Percentiles rank a stretch among this genome's conserved stretches.
Evolutionary conservation across 495 filamentous ascomycete species (phyloP).

Genomic region (Glarea lozoyensis): DNA sequence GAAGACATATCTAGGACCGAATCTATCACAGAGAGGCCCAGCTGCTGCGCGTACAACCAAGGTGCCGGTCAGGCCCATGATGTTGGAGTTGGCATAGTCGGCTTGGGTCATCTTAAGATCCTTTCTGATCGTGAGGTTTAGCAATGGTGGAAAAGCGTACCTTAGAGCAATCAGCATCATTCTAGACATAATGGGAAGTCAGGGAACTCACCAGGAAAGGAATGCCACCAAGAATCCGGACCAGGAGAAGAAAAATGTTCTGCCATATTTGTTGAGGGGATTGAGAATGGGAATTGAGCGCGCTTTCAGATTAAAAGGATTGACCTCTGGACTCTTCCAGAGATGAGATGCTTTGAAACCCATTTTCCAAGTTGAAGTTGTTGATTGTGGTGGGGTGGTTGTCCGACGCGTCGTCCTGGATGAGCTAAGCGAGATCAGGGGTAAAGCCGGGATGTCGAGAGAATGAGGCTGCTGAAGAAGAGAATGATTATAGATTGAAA

Average conservation of each 20-base stretch:
- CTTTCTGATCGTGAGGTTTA: conserved; percentile 57
- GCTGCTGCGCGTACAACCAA: conserved; percentile 73
- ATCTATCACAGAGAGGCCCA: conserved; percentile 77
- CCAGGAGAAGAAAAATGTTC: conserved; percentile 91
- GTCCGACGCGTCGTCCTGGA: too few relatives aligned
- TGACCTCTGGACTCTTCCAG: conserved; percentile 51
- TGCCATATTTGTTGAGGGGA: conserved; percentile 68
- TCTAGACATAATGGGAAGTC: not conserved
- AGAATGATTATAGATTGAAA: too few relatives aligned
- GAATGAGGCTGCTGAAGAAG: too few relatives aligned
- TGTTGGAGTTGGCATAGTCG: conserved; percentile 88
- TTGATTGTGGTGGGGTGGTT: not conserved
- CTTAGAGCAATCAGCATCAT: conserved; percentile 3
- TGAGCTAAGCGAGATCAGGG: conserved; percentile 1
- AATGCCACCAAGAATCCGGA: conserved; percentile 92
- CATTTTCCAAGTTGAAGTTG: conserved; percentile 21
- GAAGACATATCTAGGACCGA: conserved; percentile 76
- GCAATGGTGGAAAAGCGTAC: conserved; percentile 57
- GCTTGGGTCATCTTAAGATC: conserved; percentile 62
- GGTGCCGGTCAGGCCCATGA: conserved; percentile 79
- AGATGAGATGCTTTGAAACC: conserved; percentile 37
- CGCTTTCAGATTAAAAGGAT: conserved; percentile 72
- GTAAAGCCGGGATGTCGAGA: not conserved
- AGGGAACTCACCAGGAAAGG: conserved; percentile 63
- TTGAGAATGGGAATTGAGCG: conserved; percentile 73